Evolutionary conservation across 257 asterid species (phyloP).

Genomic region (Knoxia roxburghii): DNA sequence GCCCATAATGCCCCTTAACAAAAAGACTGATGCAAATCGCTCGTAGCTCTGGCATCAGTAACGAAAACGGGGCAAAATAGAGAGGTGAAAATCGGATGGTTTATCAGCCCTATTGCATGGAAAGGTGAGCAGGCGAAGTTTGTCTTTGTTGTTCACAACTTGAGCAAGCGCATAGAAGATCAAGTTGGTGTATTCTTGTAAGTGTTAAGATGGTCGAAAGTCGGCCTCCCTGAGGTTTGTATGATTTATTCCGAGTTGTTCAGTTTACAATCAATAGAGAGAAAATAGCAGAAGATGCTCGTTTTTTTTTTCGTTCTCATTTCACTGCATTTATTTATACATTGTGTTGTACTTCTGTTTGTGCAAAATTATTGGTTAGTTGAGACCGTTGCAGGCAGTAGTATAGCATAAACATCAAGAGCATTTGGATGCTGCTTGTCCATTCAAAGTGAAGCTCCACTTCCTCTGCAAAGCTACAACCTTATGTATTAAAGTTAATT

Average conservation of each 20-base stretch:
- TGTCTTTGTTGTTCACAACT: too few relatives aligned
- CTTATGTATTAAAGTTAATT: not conserved
- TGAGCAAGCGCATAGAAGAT: not conserved
- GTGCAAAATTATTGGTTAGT: too few relatives aligned
- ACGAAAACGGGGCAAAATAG: too few relatives aligned
- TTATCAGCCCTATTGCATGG: not conserved
- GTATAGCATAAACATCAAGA: not conserved
- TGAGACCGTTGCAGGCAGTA: not conserved
- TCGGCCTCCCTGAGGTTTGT: not conserved
- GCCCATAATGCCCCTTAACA: too few relatives aligned
- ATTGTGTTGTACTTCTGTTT: too few relatives aligned
- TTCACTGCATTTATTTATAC: too few relatives aligned
- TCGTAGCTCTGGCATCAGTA: too few relatives aligned
- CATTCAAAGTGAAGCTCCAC: conserved; percentile 2
- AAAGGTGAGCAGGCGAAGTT: not conserved
- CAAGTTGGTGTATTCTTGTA: not conserved
- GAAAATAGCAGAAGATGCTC: not conserved
- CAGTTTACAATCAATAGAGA: not conserved
- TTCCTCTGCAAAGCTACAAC: too few relatives aligned
- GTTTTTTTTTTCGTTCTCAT: not conserved
- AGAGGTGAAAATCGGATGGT: conserved; percentile 5
- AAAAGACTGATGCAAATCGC: too few relatives aligned
- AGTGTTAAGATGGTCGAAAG: conserved; percentile 7
- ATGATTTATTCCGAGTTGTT: conserved; percentile 1
- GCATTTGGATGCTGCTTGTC: conserved; percentile 8